These are phyloP conservation scores for Lantana camara DNA, from an alignment of 257 asterid species.

Conservation along the genomic window DNA sequence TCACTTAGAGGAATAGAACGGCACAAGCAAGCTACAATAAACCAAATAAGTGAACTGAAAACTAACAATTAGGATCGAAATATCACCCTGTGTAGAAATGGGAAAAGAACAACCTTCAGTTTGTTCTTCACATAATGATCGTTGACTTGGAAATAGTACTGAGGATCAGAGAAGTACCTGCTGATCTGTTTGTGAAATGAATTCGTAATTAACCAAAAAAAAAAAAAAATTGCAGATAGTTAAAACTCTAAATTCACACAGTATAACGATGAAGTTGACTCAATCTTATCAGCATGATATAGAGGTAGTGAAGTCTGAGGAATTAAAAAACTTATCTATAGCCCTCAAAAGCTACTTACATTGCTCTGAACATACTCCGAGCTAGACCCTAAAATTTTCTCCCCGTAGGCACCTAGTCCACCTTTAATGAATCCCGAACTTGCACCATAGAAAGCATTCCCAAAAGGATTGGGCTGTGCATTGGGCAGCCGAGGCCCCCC, in stretches of 20 bases:
- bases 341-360: slow-evolving; percentile 33
- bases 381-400: slow-evolving; percentile 56
- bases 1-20: not conserved
- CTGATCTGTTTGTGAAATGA: slow-evolving; percentile 47
- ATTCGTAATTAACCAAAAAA: not conserved
- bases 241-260: not conserved
- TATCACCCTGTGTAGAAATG: slow-evolving; percentile 60
- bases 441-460: slow-evolving; percentile 47
- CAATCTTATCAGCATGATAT: not conserved
- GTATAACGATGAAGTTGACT: not conserved
- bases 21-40: not conserved
- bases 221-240: not conserved
- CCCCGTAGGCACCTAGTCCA: slow-evolving; percentile 62
- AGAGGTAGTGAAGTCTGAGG: not conserved
- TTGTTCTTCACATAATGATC: slow-evolving; percentile 62
- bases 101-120: slow-evolving; percentile 58
- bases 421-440: slow-evolving; percentile 57
- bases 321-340: slow-evolving; percentile 1
- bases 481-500: slow-evolving; percentile 44
- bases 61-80: slow-evolving; percentile 1
- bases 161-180: slow-evolving; percentile 63
- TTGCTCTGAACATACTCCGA: slow-evolving; percentile 68
- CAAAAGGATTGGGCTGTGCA: slow-evolving; percentile 47
- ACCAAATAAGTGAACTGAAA: slow-evolving; percentile 3
- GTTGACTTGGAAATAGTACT: slow-evolving; percentile 66